These are phyloP conservation scores for Ambrosiella xylebori DNA, from an alignment of 2,329 filamentous ascomycete genomes.

Conservation along the genomic window DNA sequence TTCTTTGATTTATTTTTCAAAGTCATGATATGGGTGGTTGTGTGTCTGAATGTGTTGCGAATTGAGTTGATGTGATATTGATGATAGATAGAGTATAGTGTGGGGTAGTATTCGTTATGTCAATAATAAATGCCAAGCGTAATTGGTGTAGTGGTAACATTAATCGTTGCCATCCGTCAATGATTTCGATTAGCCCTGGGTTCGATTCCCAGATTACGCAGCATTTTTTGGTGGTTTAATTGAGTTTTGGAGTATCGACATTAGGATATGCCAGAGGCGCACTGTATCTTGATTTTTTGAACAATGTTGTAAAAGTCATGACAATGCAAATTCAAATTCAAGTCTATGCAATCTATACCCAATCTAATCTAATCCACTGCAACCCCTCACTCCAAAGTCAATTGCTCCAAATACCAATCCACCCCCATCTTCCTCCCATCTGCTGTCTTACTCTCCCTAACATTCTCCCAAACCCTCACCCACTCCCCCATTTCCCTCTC, in stretches of 20 bases:
- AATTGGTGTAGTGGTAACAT: conserved; percentile 4
- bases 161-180: background rate
- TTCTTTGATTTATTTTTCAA: background rate
- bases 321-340: too few species aligned
- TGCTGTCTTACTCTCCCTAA: background rate
- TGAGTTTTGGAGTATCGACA: background rate
- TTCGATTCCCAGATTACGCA: conserved; percentile 3
- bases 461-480: background rate
- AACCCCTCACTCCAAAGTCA: too few species aligned
- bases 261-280: too few species aligned
- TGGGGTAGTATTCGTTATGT: too few species aligned
- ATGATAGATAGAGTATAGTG: background rate
- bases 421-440: too few species aligned
- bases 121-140: background rate
- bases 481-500: background rate
- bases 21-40: background rate
- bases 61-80: background rate
- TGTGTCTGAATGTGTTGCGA: background rate
- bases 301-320: too few species aligned
- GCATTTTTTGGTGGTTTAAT: background rate
- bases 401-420: too few species aligned
- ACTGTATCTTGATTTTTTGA: too few species aligned
- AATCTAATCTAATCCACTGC: too few species aligned
- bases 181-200: conserved; percentile 3
- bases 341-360: too few species aligned